These are phyloP conservation scores for Decorospora gaudefroyi DNA, from an alignment of 2,329 filamentous ascomycete species.

Conservation along the genomic window DNA sequence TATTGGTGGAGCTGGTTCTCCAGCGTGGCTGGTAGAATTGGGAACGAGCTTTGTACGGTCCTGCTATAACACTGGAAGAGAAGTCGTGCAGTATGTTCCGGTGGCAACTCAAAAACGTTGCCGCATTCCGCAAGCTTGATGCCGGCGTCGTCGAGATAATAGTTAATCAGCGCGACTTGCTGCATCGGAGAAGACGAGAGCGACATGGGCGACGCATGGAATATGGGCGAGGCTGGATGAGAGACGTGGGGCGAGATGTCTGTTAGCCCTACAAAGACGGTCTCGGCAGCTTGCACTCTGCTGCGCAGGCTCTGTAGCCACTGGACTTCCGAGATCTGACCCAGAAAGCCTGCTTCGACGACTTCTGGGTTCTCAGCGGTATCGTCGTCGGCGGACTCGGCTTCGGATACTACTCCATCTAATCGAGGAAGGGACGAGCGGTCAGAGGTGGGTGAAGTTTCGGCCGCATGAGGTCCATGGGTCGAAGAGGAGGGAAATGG, in stretches of 20 bases:
- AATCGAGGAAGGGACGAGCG: conserved; percentile 2
- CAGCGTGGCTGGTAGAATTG: conserved; percentile 23
- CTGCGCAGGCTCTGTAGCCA: conserved; percentile 25
- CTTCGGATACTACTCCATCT: conserved; percentile 1
- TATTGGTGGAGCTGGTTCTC: conserved; percentile 14
- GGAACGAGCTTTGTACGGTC: conserved; percentile 32
- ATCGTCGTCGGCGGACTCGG: conserved; percentile 1
- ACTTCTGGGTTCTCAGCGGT: not conserved
- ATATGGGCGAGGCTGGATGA: not conserved
- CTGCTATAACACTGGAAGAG: conserved; percentile 39
- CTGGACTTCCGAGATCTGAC: conserved; percentile 27
- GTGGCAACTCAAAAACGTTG: conserved; percentile 13
- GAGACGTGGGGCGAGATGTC: not conserved
- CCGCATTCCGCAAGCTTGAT: conserved; percentile 14
- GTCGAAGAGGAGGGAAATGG: not conserved
- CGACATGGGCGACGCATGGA: not conserved
- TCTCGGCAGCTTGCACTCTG: conserved; percentile 2
- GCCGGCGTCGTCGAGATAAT: conserved; percentile 35
- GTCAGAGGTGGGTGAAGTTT: not conserved
- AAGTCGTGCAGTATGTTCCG: conserved; percentile 18
- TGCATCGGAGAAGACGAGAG: not conserved
- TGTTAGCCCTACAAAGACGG: conserved; percentile 12
- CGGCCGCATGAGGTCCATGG: not conserved
- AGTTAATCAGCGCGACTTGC: conserved; percentile 5
- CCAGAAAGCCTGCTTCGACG: conserved; percentile 14